phyloP scores from a whole-genome alignment of 345 rosid genomes.

The Eucalyptus fibrosa region DNA sequence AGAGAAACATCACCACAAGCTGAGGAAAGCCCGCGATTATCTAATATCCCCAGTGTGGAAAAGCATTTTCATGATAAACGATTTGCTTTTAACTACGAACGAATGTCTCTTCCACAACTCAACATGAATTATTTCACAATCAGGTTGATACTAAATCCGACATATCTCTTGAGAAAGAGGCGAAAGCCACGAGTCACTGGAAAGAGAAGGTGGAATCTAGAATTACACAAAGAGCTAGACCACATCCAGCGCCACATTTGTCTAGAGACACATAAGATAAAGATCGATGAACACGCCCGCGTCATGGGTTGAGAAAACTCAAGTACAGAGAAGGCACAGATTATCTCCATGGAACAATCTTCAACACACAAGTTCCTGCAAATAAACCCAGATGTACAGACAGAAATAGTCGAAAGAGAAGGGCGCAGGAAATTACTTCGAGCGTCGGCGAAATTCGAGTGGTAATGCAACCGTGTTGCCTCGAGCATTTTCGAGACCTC shows the following conservation, averaged over 20 bases:
- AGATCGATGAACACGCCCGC: not conserved
- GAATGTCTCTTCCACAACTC: not conserved
- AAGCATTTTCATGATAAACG: not conserved
- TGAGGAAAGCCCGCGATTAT: not conserved
- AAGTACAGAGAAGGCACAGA: not conserved
- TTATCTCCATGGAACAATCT: not conserved
- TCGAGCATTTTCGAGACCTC: constrained; percentile 86
- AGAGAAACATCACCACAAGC: not conserved
- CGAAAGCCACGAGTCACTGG: not conserved
- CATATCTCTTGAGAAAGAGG: not conserved
- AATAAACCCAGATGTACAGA: not conserved
- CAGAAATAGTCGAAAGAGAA: not conserved
- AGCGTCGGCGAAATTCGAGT: constrained; percentile 86
- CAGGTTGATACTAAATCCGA: not conserved
- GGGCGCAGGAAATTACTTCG: constrained; percentile 31
- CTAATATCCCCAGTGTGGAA: not conserved
- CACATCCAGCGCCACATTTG: not conserved
- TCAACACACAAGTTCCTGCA: not conserved
- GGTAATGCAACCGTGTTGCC: constrained; percentile 87
- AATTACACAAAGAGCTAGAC: not conserved
- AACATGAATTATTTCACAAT: not conserved
- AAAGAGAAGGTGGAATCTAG: not conserved
- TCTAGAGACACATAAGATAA: not conserved
- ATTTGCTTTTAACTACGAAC: not conserved
- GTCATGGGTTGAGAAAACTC: not conserved